Conservation (phyloP, 83 land plant genomes). For the Diphasiastrum complanatum region DNA sequence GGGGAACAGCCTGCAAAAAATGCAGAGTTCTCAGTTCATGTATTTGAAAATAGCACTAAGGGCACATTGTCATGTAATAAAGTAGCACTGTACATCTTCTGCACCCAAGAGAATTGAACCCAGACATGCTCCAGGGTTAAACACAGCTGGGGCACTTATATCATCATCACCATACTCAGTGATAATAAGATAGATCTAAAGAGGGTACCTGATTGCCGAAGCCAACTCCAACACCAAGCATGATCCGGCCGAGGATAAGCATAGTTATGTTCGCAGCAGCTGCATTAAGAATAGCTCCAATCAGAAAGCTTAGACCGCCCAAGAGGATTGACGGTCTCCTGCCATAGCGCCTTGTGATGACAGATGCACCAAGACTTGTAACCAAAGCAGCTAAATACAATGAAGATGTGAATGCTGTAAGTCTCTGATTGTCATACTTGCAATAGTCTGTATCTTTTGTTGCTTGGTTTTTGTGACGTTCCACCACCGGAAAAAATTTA, state of each 20-base stretch:
- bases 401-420: constrained; percentile 52
- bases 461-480: constrained; percentile 36
- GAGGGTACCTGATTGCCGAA: constrained; percentile 51
- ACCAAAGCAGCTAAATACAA: constrained; percentile 62
- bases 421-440: constrained; percentile 51
- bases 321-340: constrained; percentile 44
- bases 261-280: constrained; percentile 39
- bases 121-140: neutral
- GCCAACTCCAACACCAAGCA: constrained; percentile 61
- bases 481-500: constrained; percentile 42
- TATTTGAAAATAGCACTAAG: neutral
- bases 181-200: neutral
- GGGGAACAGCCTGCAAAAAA: constrained; percentile 54
- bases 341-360: constrained; percentile 38
- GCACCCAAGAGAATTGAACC: neutral
- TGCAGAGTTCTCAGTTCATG: neutral
- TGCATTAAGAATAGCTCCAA: constrained; percentile 48
- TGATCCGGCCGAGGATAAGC: constrained; percentile 54
- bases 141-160: neutral
- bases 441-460: constrained; percentile 48
- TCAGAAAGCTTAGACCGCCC: constrained; percentile 49
- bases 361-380: constrained; percentile 53
- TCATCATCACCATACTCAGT: neutral
- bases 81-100: neutral
- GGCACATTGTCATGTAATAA: neutral